Conservation (phyloP, 345 rosid species). For the Corchorus capsularis region DNA sequence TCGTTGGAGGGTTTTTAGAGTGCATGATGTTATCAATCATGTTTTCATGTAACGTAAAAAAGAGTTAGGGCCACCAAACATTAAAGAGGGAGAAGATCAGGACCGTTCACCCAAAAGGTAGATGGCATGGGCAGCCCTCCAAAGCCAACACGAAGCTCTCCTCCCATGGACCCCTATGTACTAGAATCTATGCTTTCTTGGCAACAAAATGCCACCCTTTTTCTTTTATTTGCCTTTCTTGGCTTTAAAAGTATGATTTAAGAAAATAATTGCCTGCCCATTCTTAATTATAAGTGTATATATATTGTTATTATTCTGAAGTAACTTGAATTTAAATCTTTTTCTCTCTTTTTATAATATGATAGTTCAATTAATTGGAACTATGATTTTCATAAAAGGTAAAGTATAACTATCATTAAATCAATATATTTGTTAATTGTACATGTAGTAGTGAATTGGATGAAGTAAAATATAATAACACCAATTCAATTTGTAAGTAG, state of each 20-base stretch:
- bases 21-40: neutral
- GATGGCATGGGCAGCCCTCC: conserved; percentile 6
- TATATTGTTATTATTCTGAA: too few species aligned
- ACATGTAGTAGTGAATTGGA: neutral
- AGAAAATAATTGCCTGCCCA: too few species aligned
- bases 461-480: neutral
- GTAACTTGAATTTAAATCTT: too few species aligned
- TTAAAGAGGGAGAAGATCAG: neutral
- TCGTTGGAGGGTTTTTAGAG: too few species aligned
- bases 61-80: neutral
- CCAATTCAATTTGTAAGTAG: neutral
- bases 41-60: neutral
- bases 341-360: too few species aligned
- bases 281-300: too few species aligned
- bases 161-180: neutral
- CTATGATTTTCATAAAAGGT: neutral
- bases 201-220: too few species aligned
- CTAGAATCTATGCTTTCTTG: neutral
- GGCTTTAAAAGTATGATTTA: too few species aligned
- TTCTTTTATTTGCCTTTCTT: too few species aligned
- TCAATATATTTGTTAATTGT: too few species aligned
- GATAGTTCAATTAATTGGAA: neutral
- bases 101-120: conserved; percentile 1
- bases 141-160: neutral
- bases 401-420: neutral